Base-by-base conservation (phyloP, 176 grass and related monocot species). In the Zea luxurians region DNA sequence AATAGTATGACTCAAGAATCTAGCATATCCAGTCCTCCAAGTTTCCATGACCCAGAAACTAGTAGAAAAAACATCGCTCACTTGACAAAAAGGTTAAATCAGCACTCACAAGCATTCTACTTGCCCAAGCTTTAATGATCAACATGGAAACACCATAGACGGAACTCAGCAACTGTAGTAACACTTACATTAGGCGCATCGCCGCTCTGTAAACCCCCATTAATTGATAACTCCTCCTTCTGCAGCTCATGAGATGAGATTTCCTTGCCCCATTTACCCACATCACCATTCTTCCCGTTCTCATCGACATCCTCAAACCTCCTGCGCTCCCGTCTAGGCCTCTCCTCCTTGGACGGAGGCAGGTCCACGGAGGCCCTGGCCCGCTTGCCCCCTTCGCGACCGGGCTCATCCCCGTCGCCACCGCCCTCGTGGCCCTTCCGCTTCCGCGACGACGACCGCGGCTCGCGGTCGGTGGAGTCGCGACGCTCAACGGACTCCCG, bases 311-410 rank as follows among this genome's bases (percentile, higher is more conserved):
- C 87, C 81, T 93, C 87, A 74, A 82, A 83, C 71, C 38, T 79
- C 75, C 82, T 48, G 10, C 77, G 82, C 71, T 84, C 82, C 6
- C 80, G 35, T 75, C 76, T 80, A 6, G 66, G 84, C 70, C 50
- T 76, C 37, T 87, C 84, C 57, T 83, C 80, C 64, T 79, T 83
- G 12, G 70, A 55, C 6, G 54, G 76, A 11, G 84, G 76, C 58
- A 62, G 80, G 13, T 98, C 96, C 6, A 71, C 85, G 1, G 89
- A 92, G 72, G 89, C 73, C 88, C 72, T 91, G 1, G 76, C 16
- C 73, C 88, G 71, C 64, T 90, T 93, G 7, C 80, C 80, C 0
- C 63, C 62, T 17, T 90, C 83, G 1, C 71, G 70, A 11, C 80
- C 66, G 58, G 44, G 15, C 84, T 91, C 81, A 4, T 78, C 44